A percentile compares a stretch with the other conserved stretches of the same genome.
Conservation (phyloP, 345 rosid species). For the Noccaea bulbosa region DNA sequence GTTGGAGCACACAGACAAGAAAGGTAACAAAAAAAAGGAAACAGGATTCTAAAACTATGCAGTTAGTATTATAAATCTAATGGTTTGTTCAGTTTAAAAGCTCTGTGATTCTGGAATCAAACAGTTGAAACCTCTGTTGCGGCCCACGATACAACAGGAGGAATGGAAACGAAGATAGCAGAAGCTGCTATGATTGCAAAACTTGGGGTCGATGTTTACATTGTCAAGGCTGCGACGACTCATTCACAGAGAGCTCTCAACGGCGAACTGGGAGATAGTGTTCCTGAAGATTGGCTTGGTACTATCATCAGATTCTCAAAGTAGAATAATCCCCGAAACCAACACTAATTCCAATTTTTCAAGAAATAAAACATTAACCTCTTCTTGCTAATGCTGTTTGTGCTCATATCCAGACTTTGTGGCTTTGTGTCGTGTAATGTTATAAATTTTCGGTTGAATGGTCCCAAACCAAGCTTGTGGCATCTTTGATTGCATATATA, state of each 20-base stretch:
- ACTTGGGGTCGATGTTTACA: constrained; percentile 84
- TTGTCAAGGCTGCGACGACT: constrained; percentile 83
- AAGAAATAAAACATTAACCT: neutral
- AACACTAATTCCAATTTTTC: neutral
- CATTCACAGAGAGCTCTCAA: constrained; percentile 70
- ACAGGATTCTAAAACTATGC: neutral
- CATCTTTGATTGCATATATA: too few species aligned
- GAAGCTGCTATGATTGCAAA: constrained; percentile 96
- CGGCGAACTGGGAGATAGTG: constrained; percentile 54
- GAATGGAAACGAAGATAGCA: constrained; percentile 84
- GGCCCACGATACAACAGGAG: constrained; percentile 94
- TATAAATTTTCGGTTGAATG: neutral
- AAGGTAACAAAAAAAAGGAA: constrained; percentile 53
- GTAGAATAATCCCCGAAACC: neutral
- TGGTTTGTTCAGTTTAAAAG: neutral
- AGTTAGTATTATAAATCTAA: neutral
- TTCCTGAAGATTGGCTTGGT: constrained; percentile 84
- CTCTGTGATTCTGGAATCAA: constrained; percentile 12
- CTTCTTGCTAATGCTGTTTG: neutral
- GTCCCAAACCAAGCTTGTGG: too few species aligned
- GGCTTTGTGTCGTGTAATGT: neutral
- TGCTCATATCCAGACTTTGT: neutral
- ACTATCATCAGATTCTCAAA: constrained; percentile 52
- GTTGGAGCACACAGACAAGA: constrained; percentile 45
- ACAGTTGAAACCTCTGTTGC: constrained; percentile 82